These are phyloP conservation scores for Pelargonium australe DNA, from an alignment of 441 rosid species.

Conservation along the genomic window DNA sequence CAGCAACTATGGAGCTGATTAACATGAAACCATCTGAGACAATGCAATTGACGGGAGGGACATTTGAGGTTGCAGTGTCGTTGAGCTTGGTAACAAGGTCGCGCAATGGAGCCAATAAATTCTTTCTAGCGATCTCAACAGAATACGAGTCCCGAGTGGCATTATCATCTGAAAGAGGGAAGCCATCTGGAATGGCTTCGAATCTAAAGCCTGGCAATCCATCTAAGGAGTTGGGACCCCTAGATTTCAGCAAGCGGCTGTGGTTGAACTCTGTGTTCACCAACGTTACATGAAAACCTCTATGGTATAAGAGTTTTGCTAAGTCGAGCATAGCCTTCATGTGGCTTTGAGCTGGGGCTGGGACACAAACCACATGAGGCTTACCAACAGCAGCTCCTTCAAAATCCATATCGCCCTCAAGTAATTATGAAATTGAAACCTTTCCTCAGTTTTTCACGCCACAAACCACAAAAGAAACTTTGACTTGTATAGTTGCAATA, in stretches of 20 bases:
- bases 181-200: not conserved
- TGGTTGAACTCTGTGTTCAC: not conserved
- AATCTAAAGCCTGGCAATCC: too few species aligned
- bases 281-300: not conserved
- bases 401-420: conserved; percentile 28
- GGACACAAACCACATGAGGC: not conserved
- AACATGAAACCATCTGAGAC: too few species aligned
- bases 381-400: conserved; percentile 21
- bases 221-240: not conserved
- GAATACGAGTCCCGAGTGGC: not conserved
- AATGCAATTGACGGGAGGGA: too few species aligned
- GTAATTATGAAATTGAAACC: conserved; percentile 12
- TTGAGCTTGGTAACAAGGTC: too few species aligned
- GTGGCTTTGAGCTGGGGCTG: not conserved
- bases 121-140: not conserved
- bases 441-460: not conserved
- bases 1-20: too few species aligned
- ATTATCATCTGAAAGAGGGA: not conserved
- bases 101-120: not conserved
- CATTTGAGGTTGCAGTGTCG: too few species aligned
- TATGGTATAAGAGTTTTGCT: not conserved
- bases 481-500: too few species aligned
- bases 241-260: not conserved
- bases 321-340: not conserved
- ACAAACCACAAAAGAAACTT: too few species aligned